phyloP scores from a whole-genome alignment of 1,139 yeast genomes.

The Yamadazyma blattariae region DNA sequence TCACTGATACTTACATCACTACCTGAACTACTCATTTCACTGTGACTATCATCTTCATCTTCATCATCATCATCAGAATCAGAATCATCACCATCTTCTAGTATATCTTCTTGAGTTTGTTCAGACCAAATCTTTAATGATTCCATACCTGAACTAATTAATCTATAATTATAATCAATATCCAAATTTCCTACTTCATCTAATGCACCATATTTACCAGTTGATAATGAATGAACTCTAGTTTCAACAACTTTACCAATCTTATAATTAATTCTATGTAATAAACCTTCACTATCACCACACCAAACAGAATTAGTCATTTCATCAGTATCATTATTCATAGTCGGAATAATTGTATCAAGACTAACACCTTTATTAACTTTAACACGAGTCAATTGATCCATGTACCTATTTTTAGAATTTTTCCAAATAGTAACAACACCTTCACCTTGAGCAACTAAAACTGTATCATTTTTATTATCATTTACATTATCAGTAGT shows the following conservation, averaged over 20 bases:
- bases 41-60: conserved; percentile 8
- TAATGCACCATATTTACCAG: conserved; percentile 34
- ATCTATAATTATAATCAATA: conserved; percentile 73
- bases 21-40: conserved; percentile 15
- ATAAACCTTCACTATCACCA: conserved; percentile 81
- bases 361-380: conserved; percentile 71
- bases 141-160: conserved; percentile 84
- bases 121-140: conserved; percentile 70
- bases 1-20: conserved; percentile 6
- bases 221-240: conserved; percentile 59
- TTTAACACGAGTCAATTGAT: conserved; percentile 78
- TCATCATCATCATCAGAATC: conserved; percentile 13
- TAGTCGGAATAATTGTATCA: conserved; percentile 73
- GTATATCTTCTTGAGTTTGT: conserved; percentile 21
- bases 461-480: conserved; percentile 58
- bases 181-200: conserved; percentile 75
- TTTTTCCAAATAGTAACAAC: conserved; percentile 89
- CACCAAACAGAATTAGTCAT: conserved; percentile 64
- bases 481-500: conserved; percentile 47
- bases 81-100: conserved; percentile 12
- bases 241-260: conserved; percentile 64
- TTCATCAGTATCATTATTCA: conserved; percentile 62
- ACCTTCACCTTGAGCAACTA: conserved; percentile 88
- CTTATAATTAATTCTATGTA: conserved; percentile 65
- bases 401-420: conserved; percentile 61